A percentile compares a stretch with the other conserved stretches of the same genome.
Conservation (phyloP, 306 rosid genomes). For the Pterocarpus macrocarpus region DNA sequence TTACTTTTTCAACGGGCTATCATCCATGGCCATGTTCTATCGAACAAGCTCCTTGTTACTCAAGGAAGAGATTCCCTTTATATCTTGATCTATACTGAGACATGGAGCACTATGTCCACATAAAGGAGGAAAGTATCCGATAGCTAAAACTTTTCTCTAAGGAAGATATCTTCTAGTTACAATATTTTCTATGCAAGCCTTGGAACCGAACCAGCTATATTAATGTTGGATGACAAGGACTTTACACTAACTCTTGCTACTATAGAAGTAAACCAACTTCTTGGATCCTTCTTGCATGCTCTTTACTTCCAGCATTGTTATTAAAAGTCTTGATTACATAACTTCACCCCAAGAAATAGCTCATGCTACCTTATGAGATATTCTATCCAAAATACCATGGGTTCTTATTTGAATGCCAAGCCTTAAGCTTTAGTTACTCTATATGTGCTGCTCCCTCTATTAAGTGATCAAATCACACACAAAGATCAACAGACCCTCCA, state of each 20-base stretch:
- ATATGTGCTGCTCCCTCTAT: too few species aligned
- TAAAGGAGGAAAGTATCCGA: conserved; percentile 70
- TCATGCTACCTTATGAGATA: too few species aligned
- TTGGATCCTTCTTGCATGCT: too few species aligned
- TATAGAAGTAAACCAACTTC: not conserved
- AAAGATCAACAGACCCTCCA: too few species aligned
- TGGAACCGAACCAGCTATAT: conserved; percentile 52
- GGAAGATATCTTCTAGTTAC: conserved; percentile 62
- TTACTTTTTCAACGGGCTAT: not conserved
- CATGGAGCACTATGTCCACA: conserved; percentile 72
- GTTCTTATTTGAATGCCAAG: too few species aligned
- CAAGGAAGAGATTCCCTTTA: conserved; percentile 24
- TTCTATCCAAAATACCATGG: too few species aligned
- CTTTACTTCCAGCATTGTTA: too few species aligned
- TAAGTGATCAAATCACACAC: too few species aligned
- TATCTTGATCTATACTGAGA: conserved; percentile 42
- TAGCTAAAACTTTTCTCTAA: conserved; percentile 71
- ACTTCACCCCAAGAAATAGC: too few species aligned
- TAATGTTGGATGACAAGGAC: not conserved
- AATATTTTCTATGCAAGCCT: conserved; percentile 47
- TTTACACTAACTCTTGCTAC: too few species aligned
- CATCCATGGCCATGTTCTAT: conserved; percentile 48
- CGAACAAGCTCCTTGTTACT: conserved; percentile 39
- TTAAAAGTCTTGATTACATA: too few species aligned
- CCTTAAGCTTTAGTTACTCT: too few species aligned